Percentiles rank a stretch among this genome's conserved stretches.
These are phyloP conservation scores for Piedraia hortae DNA, from an alignment of 2,329 filamentous ascomycete genomes.

Conservation along the genomic window DNA sequence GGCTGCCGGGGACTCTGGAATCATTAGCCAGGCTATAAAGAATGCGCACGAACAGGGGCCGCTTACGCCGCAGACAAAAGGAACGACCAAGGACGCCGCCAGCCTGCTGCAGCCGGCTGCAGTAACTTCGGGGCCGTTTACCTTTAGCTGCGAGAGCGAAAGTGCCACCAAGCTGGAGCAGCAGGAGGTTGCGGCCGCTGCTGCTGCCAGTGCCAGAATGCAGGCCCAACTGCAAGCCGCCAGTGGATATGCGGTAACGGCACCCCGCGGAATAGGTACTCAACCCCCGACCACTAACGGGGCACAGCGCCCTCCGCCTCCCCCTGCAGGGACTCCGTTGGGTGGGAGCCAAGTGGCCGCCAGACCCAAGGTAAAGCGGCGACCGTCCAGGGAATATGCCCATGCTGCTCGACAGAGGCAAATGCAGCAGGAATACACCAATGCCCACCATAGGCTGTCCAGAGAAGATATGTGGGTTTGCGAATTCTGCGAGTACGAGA, in stretches of 20 bases:
- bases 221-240: conserved; percentile 1
- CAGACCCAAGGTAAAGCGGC: conserved; percentile 33
- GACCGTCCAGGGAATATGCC: conserved; percentile 40
- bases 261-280: conserved; percentile 1
- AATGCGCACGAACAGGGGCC: conserved; percentile 45
- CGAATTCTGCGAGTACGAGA: conserved; percentile 94
- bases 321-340: conserved; percentile 4
- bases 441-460: conserved; percentile 43
- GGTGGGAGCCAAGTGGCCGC: conserved; percentile 16
- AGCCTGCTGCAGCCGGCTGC: conserved; percentile 42
- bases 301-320: conserved; percentile 10
- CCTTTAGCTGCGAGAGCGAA: conserved; percentile 83
- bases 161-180: conserved; percentile 41
- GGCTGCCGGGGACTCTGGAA: conserved; percentile 29
- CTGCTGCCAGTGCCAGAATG: conserved; percentile 2
- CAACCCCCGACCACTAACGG: conserved; percentile 3
- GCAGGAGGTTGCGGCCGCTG: conserved; percentile 5
- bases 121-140: conserved; percentile 56
- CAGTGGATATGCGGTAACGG: conserved; percentile 1
- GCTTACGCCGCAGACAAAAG: conserved; percentile 21
- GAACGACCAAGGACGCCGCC: conserved; percentile 38
- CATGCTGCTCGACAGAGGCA: conserved; percentile 52
- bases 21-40: conserved; percentile 78
- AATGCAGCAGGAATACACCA: conserved; percentile 47
- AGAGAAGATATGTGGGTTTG: conserved; percentile 74